Evolutionary conservation across 1,139 yeast genomes (phyloP).

Genomic region (Blastobotrys proliferans): DNA sequence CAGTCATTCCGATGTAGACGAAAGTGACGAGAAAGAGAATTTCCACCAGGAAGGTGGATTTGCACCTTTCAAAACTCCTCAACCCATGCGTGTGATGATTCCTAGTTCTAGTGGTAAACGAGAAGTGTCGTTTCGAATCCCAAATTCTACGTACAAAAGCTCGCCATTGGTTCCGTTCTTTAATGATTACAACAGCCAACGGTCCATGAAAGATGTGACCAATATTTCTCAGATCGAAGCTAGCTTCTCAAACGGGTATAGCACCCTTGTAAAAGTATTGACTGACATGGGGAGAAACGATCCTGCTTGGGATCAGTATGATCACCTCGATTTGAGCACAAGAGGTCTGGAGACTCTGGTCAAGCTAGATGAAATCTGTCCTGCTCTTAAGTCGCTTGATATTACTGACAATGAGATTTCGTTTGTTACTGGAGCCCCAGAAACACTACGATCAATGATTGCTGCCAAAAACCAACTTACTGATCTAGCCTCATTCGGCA

Average conservation of each 20-base stretch:
- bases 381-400: conserved; percentile 32
- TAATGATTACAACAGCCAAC: neutral
- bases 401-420: conserved; percentile 34
- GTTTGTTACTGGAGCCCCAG: conserved; percentile 37
- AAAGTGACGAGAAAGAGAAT: neutral
- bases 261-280: conserved; percentile 31
- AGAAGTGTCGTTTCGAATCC: conserved; percentile 24
- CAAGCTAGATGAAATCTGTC: conserved; percentile 36
- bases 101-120: conserved; percentile 15
- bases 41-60: conserved; percentile 12
- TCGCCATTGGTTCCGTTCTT: conserved; percentile 10
- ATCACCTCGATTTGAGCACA: conserved; percentile 30
- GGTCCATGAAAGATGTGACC: conserved; percentile 22
- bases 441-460: conserved; percentile 27
- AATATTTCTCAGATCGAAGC: conserved; percentile 29
- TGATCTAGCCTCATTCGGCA: conserved; percentile 31
- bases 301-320: conserved; percentile 37
- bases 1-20: neutral
- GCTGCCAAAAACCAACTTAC: conserved; percentile 33
- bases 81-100: neutral
- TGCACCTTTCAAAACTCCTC: conserved; percentile 12
- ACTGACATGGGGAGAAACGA: conserved; percentile 33
- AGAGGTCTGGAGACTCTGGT: conserved; percentile 32
- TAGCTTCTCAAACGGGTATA: conserved; percentile 32
- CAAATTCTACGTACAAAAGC: conserved; percentile 13